These are phyloP conservation scores for Rhizoctonia solani DNA, from an alignment of 1,284 basidiomycete species.

Conservation along the genomic window DNA sequence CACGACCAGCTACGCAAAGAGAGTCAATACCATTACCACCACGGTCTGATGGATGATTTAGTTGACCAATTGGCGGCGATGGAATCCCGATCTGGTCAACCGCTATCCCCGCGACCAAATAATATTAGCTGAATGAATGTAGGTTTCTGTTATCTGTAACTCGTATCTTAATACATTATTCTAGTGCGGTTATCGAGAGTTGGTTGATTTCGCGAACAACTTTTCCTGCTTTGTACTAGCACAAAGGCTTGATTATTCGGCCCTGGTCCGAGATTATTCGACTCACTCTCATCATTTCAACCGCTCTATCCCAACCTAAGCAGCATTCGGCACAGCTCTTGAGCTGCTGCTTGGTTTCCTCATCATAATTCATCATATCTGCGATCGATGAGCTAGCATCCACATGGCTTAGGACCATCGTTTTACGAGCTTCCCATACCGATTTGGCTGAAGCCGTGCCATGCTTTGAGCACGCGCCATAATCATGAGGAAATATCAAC, in stretches of 20 bases:
- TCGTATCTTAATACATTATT: background rate
- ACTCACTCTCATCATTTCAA: conserved; percentile 32
- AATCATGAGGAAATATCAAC: conserved; percentile 33
- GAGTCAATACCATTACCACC: background rate
- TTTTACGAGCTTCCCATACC: conserved; percentile 4
- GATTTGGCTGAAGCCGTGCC: conserved; percentile 11
- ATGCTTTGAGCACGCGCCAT: conserved; percentile 33
- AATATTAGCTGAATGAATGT: conserved; percentile 27
- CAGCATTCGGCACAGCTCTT: conserved; percentile 9
- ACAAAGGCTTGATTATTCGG: background rate
- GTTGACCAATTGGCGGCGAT: conserved; percentile 75
- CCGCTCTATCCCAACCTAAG: conserved; percentile 22
- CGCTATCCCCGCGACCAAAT: conserved; percentile 7
- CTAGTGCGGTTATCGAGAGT: background rate
- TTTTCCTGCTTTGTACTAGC: conserved; percentile 24
- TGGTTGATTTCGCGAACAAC: conserved; percentile 22
- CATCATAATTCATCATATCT: conserved; percentile 19
- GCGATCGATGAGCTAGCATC: conserved; percentile 15
- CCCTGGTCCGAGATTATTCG: background rate
- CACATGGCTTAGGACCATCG: background rate
- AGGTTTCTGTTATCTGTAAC: background rate
- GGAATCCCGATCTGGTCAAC: conserved; percentile 47
- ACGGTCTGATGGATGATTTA: conserved; percentile 71
- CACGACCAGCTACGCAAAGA: no score
- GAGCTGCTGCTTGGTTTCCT: background rate